Conservation (phyloP, 208 protist species). For the Porcisia hertigi region DNA sequence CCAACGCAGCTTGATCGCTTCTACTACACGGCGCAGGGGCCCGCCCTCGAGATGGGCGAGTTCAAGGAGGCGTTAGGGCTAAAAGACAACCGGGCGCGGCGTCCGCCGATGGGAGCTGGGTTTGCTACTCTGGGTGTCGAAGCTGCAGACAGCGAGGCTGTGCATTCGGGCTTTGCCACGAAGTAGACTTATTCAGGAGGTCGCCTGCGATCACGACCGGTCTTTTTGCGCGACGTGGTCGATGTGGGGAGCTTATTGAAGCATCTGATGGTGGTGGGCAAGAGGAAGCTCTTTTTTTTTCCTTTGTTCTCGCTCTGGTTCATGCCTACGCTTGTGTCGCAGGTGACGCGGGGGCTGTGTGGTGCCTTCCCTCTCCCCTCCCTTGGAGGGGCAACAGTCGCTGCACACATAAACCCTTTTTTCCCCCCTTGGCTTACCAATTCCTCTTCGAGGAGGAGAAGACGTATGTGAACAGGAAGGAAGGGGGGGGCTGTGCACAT, state of each 20-base stretch:
- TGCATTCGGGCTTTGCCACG: constrained; percentile 16
- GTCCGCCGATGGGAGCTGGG: constrained; percentile 53
- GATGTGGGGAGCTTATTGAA: neutral
- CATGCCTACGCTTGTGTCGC: neutral
- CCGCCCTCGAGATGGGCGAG: constrained; percentile 82
- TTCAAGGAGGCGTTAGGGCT: constrained; percentile 89
- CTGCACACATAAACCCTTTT: neutral
- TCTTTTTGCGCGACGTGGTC: neutral
- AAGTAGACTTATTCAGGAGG: constrained; percentile 15
- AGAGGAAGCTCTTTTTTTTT: neutral
- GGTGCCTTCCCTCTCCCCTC: neutral
- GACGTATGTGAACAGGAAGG: neutral
- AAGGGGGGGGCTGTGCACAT: neutral
- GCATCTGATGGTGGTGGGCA: neutral
- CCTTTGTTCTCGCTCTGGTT: neutral
- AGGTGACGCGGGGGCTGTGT: neutral
- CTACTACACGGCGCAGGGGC: constrained; percentile 80
- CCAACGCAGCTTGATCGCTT: constrained; percentile 80
- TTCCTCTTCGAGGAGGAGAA: neutral
- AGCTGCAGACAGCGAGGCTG: constrained; percentile 5
- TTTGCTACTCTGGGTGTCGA: constrained; percentile 74
- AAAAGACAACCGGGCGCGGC: constrained; percentile 73
- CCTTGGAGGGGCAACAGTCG: neutral
- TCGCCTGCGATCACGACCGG: neutral
- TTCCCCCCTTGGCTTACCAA: neutral